A percentile compares a stretch with the other conserved stretches of the same genome.
Conservation (phyloP, 805 yeast genomes). For the Saccharomycopsis fibuligera region DNA sequence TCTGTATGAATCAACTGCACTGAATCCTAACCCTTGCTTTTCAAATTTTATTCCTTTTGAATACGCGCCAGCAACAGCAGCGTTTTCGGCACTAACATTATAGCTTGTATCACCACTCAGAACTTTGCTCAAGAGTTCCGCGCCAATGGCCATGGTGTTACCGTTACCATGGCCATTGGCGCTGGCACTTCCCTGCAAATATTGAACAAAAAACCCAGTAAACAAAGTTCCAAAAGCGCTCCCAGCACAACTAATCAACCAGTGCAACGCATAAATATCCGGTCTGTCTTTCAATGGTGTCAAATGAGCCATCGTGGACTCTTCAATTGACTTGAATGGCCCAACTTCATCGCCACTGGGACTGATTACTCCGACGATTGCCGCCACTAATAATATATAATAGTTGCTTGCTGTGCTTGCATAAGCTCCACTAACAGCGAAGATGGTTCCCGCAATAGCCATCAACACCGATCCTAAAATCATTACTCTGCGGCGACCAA, state of each 20-base stretch:
- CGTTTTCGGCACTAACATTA: too few species aligned
- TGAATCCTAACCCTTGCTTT: too few species aligned
- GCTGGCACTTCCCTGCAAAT: too few species aligned
- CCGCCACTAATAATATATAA: constrained; percentile 55
- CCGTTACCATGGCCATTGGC: too few species aligned
- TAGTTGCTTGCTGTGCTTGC: too few species aligned
- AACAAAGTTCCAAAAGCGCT: constrained; percentile 64
- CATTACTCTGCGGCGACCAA: constrained; percentile 66
- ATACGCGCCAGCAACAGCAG: too few species aligned
- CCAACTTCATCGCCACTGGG: constrained; percentile 91
- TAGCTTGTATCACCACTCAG: too few species aligned
- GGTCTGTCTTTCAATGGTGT: constrained; percentile 61
- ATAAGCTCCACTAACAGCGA: constrained; percentile 49
- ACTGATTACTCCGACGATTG: constrained; percentile 78
- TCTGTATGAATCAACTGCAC: constrained; percentile 43
- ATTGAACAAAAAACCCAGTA: constrained; percentile 56
- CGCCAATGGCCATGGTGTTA: constrained; percentile 8
- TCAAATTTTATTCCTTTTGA: too few species aligned
- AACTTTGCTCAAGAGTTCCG: too few species aligned
- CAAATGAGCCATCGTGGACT: constrained; percentile 73
- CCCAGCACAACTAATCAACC: constrained; percentile 63
- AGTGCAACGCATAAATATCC: constrained; percentile 69
- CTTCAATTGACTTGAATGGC: constrained; percentile 83
- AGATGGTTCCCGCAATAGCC: constrained; percentile 59
- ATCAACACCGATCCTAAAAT: constrained; percentile 58